Conservation (phyloP, 1,284 basidiomycete species). For the Kwoniella shivajii region DNA sequence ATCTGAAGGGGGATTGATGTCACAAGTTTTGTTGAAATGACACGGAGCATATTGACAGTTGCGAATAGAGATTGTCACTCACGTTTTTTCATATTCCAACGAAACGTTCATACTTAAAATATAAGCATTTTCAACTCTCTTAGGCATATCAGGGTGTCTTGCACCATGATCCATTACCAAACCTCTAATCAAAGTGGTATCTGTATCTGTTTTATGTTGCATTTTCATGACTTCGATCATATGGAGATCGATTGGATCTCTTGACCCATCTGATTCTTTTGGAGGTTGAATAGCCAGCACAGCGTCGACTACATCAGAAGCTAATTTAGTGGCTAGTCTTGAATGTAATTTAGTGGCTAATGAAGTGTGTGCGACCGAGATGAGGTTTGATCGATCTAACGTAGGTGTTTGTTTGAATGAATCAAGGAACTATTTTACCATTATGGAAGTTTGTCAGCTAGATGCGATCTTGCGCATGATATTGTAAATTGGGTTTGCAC, state of each 20-base stretch:
- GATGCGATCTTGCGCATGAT: no score
- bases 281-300: constrained; percentile 84
- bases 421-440: constrained; percentile 76
- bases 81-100: constrained; percentile 99
- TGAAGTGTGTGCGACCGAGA: constrained; percentile 91
- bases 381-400: constrained; percentile 85
- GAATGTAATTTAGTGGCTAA: constrained; percentile 90
- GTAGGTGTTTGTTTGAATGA: constrained; percentile 71
- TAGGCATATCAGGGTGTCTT: constrained; percentile 98
- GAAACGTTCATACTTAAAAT: constrained; percentile 97
- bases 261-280: constrained; percentile 62
- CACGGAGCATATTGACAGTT: no score
- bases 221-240: constrained; percentile 99
- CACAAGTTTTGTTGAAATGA: no score
- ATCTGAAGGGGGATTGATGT: background rate
- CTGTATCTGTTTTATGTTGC: constrained; percentile 97
- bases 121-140: constrained; percentile 94
- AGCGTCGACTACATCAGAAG: constrained; percentile 93
- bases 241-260: constrained; percentile 93
- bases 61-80: constrained; percentile 52
- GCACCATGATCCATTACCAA: constrained; percentile 90
- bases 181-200: constrained; percentile 95
- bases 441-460: no score
- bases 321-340: constrained; percentile 79
- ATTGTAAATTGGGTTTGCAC: no score